phyloP scores from a whole-genome alignment of 208 protist genomes.

The Herpetomonas tarakana region DNA sequence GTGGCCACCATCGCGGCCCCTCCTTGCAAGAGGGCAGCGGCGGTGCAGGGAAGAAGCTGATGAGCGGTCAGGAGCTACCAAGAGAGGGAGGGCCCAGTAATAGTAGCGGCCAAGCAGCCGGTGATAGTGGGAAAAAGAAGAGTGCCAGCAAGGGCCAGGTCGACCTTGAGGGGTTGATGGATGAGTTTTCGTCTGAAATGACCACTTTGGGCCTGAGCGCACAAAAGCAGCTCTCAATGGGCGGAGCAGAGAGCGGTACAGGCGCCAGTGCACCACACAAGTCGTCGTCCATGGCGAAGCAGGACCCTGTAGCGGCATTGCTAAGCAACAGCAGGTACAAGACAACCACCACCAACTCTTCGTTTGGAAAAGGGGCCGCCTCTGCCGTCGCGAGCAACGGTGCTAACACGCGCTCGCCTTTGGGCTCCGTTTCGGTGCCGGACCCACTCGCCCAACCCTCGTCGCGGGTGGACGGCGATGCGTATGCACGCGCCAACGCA shows the following conservation, averaged over 20 bases:
- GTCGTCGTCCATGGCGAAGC: slow-evolving; percentile 2
- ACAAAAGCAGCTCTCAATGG: slow-evolving; percentile 19
- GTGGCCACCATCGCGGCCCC: too few species aligned
- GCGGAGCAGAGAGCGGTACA: neutral
- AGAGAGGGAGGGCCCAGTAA: too few species aligned
- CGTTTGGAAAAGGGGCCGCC: slow-evolving; percentile 1
- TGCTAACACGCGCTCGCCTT: too few species aligned
- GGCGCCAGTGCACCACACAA: neutral
- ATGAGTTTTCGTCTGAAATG: slow-evolving; percentile 73
- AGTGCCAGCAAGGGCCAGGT: slow-evolving; percentile 22
- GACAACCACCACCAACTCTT: slow-evolving; percentile 18
- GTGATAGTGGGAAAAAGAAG: too few species aligned
- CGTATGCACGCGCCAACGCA: too few species aligned
- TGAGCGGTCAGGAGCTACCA: too few species aligned
- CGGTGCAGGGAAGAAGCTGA: too few species aligned
- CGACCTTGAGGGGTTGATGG: slow-evolving; percentile 65
- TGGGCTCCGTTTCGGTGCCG: too few species aligned
- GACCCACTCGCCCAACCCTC: too few species aligned
- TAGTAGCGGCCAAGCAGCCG: too few species aligned
- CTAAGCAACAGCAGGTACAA: slow-evolving; percentile 67
- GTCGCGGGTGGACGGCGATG: too few species aligned
- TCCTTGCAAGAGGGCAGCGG: too few species aligned
- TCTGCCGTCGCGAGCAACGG: slow-evolving; percentile 1
- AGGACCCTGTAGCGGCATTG: slow-evolving; percentile 40
- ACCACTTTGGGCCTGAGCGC: slow-evolving; percentile 38